These are phyloP conservation scores for Brassica carinata DNA, from an alignment of 345 rosid species.

Conservation along the genomic window DNA sequence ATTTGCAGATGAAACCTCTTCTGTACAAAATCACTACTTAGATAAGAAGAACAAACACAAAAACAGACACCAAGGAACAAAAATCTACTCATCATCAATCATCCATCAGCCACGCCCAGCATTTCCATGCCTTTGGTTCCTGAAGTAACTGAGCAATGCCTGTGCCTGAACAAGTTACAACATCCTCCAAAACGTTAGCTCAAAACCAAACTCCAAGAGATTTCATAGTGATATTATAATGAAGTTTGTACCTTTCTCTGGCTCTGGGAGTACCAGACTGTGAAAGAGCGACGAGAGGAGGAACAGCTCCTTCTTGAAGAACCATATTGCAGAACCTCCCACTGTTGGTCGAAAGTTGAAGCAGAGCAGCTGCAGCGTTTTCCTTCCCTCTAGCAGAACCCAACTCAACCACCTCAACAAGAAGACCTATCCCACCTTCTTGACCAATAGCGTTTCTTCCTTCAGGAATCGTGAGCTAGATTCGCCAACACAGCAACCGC, in stretches of 20 bases:
- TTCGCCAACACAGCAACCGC: constrained; percentile 97
- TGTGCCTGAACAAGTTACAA: constrained; percentile 66
- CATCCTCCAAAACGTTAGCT: neutral
- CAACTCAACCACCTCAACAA: constrained; percentile 96
- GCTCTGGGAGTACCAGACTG: constrained; percentile 96
- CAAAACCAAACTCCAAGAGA: neutral
- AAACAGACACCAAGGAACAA: neutral
- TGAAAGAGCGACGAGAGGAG: constrained; percentile 88
- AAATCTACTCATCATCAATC: neutral
- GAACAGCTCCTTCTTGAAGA: constrained; percentile 97
- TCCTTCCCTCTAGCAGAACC: constrained; percentile 99
- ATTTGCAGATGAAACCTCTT: constrained; percentile 33
- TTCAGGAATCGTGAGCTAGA: constrained; percentile 75
- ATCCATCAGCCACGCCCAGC: constrained; percentile 61
- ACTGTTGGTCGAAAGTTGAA: constrained; percentile 81
- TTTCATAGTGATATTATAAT: neutral
- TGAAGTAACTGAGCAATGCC: constrained; percentile 72
- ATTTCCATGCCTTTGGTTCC: constrained; percentile 74
- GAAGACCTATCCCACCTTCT: constrained; percentile 75
- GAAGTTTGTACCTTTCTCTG: constrained; percentile 74
- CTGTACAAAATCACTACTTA: constrained; percentile 36
- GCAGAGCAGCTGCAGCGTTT: constrained; percentile 97
- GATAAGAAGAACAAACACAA: constrained; percentile 20
- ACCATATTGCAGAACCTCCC: constrained; percentile 73
- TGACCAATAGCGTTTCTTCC: constrained; percentile 85